Conservation (phyloP, 306 rosid species). For the Lupinus albus region DNA sequence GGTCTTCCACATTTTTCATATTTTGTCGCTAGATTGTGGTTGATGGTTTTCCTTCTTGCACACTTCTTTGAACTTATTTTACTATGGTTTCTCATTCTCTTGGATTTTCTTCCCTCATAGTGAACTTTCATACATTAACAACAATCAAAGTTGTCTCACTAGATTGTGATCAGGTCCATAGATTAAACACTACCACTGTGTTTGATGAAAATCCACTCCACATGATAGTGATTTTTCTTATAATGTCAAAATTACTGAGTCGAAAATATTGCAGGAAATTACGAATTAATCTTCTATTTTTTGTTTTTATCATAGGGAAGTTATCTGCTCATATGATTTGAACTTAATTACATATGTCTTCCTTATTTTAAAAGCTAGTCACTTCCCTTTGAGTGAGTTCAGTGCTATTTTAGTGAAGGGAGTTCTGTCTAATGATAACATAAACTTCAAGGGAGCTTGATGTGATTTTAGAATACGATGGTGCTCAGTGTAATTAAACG, state of each 20-base stretch:
- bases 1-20: slow-evolving; percentile 18
- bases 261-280: slow-evolving; percentile 11
- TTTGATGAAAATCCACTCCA: background rate
- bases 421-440: no score
- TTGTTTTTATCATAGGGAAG: no score
- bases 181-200: background rate
- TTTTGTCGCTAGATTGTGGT: background rate
- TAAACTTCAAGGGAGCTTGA: no score
- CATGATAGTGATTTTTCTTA: slow-evolving; percentile 22
- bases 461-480: no score
- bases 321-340: no score
- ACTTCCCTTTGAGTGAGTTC: no score
- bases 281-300: background rate
- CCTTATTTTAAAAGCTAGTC: no score
- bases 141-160: background rate
- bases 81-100: background rate
- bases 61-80: slow-evolving; percentile 25
- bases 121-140: background rate
- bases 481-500: no score
- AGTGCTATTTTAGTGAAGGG: no score
- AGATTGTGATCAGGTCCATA: background rate
- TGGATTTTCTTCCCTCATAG: slow-evolving; percentile 18
- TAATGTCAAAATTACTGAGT: background rate
- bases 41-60: background rate
- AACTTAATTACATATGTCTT: no score